These are phyloP conservation scores for Singerocomus inundabilis DNA, from an alignment of 1,284 basidiomycete species.

Conservation along the genomic window DNA sequence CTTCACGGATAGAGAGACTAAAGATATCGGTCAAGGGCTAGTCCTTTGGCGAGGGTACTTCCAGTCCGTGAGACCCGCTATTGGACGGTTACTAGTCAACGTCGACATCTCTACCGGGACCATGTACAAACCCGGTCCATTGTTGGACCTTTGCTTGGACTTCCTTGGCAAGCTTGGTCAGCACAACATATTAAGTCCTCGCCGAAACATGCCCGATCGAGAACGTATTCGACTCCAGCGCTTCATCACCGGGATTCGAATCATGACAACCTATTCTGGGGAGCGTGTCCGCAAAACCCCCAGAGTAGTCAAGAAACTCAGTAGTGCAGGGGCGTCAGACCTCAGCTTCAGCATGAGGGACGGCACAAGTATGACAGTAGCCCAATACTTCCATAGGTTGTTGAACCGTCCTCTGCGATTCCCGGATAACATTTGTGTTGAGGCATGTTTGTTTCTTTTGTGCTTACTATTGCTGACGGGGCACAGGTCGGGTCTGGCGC, in stretches of 20 bases:
- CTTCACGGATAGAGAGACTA: slow-evolving; percentile 64
- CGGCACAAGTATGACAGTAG: slow-evolving; percentile 54
- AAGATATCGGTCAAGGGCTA: slow-evolving; percentile 64
- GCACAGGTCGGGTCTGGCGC: slow-evolving; percentile 63
- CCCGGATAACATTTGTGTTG: slow-evolving; percentile 61
- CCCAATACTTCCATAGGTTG: slow-evolving; percentile 54
- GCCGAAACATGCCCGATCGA: slow-evolving; percentile 51
- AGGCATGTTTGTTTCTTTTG: slow-evolving; percentile 41
- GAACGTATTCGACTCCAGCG: slow-evolving; percentile 59
- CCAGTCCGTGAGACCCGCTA: slow-evolving; percentile 70
- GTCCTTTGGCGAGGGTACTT: slow-evolving; percentile 75
- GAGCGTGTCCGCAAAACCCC: slow-evolving; percentile 39
- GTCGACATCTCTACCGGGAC: slow-evolving; percentile 75
- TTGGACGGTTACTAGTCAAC: slow-evolving; percentile 68
- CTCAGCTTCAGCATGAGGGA: slow-evolving; percentile 55
- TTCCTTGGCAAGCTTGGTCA: slow-evolving; percentile 44
- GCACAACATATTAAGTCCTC: slow-evolving; percentile 42
- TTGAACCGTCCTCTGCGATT: slow-evolving; percentile 51
- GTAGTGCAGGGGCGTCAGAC: slow-evolving; percentile 46
- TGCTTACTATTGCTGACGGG: neutral
- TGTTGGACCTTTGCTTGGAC: slow-evolving; percentile 57
- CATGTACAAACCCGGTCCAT: slow-evolving; percentile 61
- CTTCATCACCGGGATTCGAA: slow-evolving; percentile 58
- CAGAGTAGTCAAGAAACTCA: slow-evolving; percentile 56
- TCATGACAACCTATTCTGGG: slow-evolving; percentile 44